A percentile compares a stretch with the other conserved stretches of the same genome.
Evolutionary conservation across 1,139 yeast genomes (phyloP).

Genomic region (Blastobotrys ciferrii): DNA sequence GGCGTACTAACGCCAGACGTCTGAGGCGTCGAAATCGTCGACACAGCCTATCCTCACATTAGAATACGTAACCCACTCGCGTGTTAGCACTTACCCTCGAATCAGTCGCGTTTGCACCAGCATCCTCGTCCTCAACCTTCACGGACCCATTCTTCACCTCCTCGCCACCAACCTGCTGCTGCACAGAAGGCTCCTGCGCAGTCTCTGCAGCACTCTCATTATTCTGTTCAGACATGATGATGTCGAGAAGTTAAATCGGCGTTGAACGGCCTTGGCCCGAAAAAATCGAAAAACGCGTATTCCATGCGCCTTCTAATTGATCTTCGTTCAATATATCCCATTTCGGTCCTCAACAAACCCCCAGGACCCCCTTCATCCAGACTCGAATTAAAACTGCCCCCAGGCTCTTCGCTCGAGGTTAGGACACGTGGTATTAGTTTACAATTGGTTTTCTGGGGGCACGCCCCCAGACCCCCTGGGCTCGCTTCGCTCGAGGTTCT

Average conservation of each 20-base stretch:
- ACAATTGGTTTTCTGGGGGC: too few species aligned
- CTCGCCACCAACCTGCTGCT: not conserved
- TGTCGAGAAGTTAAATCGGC: not conserved
- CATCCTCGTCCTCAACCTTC: not conserved
- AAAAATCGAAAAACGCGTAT: conserved; percentile 2
- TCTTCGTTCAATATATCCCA: too few species aligned
- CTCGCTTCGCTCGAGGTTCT: too few species aligned
- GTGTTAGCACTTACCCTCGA: not conserved
- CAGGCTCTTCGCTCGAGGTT: too few species aligned
- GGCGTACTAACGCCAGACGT: conserved; percentile 21
- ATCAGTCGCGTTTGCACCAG: not conserved
- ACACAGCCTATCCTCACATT: conserved; percentile 7
- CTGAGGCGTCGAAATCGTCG: conserved; percentile 15
- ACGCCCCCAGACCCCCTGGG: too few species aligned
- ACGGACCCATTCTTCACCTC: not conserved
- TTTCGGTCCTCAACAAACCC: too few species aligned
- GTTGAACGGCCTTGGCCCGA: not conserved
- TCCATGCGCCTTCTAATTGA: not conserved
- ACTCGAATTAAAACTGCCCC: too few species aligned
- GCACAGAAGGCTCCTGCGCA: not conserved
- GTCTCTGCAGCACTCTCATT: not conserved
- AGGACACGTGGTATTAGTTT: too few species aligned
- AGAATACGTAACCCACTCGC: not conserved
- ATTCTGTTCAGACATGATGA: conserved; percentile 8
- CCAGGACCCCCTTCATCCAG: too few species aligned